Evolutionary conservation across 306 rosid species (phyloP).

Genomic region (Prunus davidiana): DNA sequence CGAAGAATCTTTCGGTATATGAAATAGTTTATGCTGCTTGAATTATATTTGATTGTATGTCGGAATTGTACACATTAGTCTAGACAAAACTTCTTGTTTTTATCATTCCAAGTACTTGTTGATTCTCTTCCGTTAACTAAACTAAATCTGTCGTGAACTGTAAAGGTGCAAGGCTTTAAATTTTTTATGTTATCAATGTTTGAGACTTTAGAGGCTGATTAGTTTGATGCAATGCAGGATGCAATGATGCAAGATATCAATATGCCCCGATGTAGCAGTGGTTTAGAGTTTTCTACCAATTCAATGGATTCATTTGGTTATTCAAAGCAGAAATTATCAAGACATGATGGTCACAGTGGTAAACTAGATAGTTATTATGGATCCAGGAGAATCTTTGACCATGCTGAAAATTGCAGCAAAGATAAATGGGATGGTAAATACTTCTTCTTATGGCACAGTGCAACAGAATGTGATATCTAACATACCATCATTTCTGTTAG

Average conservation of each 20-base stretch:
- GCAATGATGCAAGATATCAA: constrained; percentile 49
- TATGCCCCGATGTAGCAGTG: constrained; percentile 32
- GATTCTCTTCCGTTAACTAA: neutral
- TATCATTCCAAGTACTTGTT: neutral
- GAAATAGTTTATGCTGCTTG: neutral
- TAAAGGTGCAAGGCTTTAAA: neutral
- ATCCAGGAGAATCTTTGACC: constrained; percentile 37
- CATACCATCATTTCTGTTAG: neutral
- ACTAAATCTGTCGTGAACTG: neutral
- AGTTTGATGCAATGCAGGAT: constrained; percentile 54
- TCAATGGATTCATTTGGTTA: constrained; percentile 34
- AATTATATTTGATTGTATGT: neutral
- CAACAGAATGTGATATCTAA: neutral
- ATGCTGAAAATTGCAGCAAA: constrained; percentile 30
- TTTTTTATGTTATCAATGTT: neutral
- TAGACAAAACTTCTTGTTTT: neutral
- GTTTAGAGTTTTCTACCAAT: constrained; percentile 36
- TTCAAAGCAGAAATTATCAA: constrained; percentile 31
- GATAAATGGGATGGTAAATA: constrained; percentile 60
- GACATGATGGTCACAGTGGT: constrained; percentile 29
- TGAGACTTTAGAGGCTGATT: constrained; percentile 4
- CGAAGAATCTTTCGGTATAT: neutral
- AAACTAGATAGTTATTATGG: constrained; percentile 31
- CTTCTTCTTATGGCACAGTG: neutral
- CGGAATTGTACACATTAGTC: neutral